Base-by-base conservation (phyloP, 768 basidiomycete species). In the Boletus reticuloceps region DNA sequence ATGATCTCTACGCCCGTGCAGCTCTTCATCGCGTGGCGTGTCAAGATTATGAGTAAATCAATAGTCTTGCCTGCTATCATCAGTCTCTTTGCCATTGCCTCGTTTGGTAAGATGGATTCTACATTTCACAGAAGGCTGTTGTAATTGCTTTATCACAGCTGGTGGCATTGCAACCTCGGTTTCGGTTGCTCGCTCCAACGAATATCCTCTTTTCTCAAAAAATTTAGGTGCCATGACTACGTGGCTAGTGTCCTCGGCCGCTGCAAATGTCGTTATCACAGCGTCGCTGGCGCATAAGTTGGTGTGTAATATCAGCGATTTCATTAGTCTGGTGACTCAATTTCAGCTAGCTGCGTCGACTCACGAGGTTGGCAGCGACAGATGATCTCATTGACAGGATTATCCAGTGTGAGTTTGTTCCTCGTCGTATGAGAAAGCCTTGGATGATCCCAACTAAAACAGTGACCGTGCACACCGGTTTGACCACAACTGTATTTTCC, bases 21-120 rank as follows among this genome's bases (percentile, higher is more conserved):
- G 53, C 54, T 75, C 10, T 82, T 82, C 62, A 79, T 78, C 44
- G 75, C 77, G 6, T 76, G 74, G 73, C 67, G 75, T 31, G 69
- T 77, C 29, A 71, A 67, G 22, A 63, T 75, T 6, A 59, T 75
- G 46, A 74, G 69, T 12, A 60, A 58, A 39, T 74, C 69, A 46
- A 58, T 40, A 5, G 51, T 63, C 16, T 45, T 69, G 16, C 67
- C 69, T 17, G 39, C 27, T 17, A 40, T 72, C 36, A 69, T 76
- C 45, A 6, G 32, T 42, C 41, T 58, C 32, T 22, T 62, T 5
- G 55, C 55, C 8, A 39, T 61, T 14, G 10, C 22, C 7, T 40
- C 61, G 2, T 54, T 62, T 16, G 3, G 61, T 58, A 39, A 19
- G 61, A 47, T 36, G 1, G 7, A 19, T 32, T 9, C 2, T 36